phyloP scores from a whole-genome alignment of 2,329 filamentous ascomycete genomes.

The Fonsecaea nubica region DNA sequence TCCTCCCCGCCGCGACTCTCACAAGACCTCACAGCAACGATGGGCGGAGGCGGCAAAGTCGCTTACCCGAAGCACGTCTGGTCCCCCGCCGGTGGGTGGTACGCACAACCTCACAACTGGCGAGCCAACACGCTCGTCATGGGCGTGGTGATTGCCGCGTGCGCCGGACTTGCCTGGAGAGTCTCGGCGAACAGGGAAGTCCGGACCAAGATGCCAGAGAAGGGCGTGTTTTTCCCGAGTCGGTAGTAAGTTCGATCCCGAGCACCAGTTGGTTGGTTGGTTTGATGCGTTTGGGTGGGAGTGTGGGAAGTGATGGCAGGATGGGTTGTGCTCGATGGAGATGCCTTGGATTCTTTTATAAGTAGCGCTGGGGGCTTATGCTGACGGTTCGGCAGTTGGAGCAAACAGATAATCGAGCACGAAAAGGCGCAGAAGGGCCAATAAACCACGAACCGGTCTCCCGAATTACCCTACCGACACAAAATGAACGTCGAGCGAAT shows the following conservation, averaged over 20 bases:
- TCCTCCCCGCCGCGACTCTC: neutral
- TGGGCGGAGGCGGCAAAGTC: conserved; percentile 81
- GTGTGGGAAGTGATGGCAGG: conserved; percentile 33
- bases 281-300: conserved; percentile 4
- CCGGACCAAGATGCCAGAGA: conserved; percentile 76
- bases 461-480: neutral
- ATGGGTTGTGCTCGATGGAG: neutral
- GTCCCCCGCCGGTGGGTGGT: conserved; percentile 98
- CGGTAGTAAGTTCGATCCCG: conserved; percentile 69
- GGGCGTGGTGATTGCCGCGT: conserved; percentile 69
- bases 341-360: neutral
- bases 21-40: conserved; percentile 39
- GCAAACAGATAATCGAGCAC: conserved; percentile 73
- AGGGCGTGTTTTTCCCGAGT: conserved; percentile 80
- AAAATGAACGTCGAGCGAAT: neutral
- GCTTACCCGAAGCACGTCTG: conserved; percentile 91
- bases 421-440: conserved; percentile 59
- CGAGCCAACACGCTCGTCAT: conserved; percentile 85
- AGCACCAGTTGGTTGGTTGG: neutral
- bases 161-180: conserved; percentile 72
- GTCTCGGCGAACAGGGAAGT: conserved; percentile 76
- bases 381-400: conserved; percentile 63
- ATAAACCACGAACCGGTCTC: conserved; percentile 4
- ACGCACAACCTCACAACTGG: conserved; percentile 93
- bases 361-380: neutral